Base-by-base conservation (phyloP, 129 eudicot genomes). In the Flaveria brownii region DNA sequence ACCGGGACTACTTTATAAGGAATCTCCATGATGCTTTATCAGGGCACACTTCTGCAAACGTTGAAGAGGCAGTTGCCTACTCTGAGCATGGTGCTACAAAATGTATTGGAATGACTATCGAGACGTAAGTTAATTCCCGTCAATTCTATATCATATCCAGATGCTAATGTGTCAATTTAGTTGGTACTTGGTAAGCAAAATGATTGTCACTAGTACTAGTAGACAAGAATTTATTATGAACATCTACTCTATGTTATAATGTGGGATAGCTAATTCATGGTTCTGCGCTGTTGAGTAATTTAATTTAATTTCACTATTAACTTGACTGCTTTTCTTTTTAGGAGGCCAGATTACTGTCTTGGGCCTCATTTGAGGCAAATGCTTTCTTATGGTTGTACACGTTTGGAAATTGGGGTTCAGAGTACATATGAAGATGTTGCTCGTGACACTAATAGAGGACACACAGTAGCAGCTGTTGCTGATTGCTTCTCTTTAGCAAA, bases 31-130 rank as follows among this genome's bases (percentile, higher is more conserved):
- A 94, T 86, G 98, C 98, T 75, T 82, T 94, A 62, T 94, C 98
- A 5, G 98, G 98, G 60, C 98, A 94, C 76, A 91, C 98, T 42
- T 94, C 98, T 55, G 96, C 97, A 45, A 94, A 91, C 78, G 96
- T 94, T 78, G 98, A 94, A 86, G 98, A 94, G 79, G 97, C 98
- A 28, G 93, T 94, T 72, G 85, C 96, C 22, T 94, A 94, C 81
- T 94, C 98, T 66, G 98, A 94, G 81, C 98, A 94, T 42, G 84
- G 98, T 83, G 93, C 98, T 74, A 83, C 82, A 25, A 94, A 94
- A 91, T 94, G 98, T 74, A 94, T 94, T 77, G 98, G 98, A 81
- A 94, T 94, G 98, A 94, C 98, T 42, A 94, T 94, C 62, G 98
- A 94, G 82, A 94, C 98, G 98, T 94, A 75, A 84, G 91, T 78